Percentiles rank a stretch among this genome's conserved stretches.
Evolutionary conservation across 371 early-diverging fungal species (phyloP).

Genomic region (Haplosporangium sp.): DNA sequence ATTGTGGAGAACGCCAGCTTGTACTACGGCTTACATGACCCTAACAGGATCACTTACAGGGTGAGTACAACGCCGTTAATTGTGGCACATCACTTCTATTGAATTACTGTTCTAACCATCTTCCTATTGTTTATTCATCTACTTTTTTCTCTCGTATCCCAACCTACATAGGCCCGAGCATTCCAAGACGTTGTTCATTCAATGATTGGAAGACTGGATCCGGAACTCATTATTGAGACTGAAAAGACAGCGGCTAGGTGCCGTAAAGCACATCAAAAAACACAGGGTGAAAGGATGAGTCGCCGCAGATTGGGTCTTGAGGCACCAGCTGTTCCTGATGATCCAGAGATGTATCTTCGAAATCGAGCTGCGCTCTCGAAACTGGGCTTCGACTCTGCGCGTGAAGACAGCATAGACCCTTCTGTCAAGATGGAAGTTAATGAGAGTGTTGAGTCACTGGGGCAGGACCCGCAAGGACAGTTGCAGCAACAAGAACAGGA

Average conservation of each 20-base stretch:
- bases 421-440: slow-evolving; percentile 1
- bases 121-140: neutral
- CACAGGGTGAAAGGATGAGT: slow-evolving; percentile 42
- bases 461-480: neutral
- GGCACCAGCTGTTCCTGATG: slow-evolving; percentile 38
- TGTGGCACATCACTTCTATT: no score
- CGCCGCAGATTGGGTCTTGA: slow-evolving; percentile 49
- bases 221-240: slow-evolving; percentile 44
- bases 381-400: slow-evolving; percentile 15
- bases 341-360: slow-evolving; percentile 44
- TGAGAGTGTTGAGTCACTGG: neutral
- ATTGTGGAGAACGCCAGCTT: slow-evolving; percentile 51
- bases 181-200: slow-evolving; percentile 44
- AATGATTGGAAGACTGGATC: slow-evolving; percentile 45
- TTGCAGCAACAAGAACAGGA: neutral
- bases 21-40: slow-evolving; percentile 40
- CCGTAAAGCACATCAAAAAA: slow-evolving; percentile 31
- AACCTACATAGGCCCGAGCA: slow-evolving; percentile 29
- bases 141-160: neutral
- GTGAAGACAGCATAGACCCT: slow-evolving; percentile 16
- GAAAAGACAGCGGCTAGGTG: slow-evolving; percentile 41
- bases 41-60: slow-evolving; percentile 33
- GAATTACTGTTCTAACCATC: neutral
- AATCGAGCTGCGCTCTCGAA: slow-evolving; percentile 14
- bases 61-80: slow-evolving; percentile 4